Conservation (phyloP, 768 basidiomycete species). For the Amanita exitialis region DNA sequence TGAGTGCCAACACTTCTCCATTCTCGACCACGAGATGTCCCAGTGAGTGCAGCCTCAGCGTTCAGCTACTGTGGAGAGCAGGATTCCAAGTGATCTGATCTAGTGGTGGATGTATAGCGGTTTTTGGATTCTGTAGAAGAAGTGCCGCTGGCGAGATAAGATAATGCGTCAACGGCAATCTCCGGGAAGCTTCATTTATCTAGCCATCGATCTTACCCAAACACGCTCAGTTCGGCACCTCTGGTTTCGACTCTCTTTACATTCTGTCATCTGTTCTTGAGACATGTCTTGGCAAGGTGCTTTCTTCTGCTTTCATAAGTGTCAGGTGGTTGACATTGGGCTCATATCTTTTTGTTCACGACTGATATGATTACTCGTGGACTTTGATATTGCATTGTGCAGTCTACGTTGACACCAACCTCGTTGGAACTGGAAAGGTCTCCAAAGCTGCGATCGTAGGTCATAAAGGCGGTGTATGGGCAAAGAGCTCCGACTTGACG, state of each 20-base stretch:
- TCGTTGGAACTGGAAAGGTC: conserved; percentile 67
- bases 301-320: not conserved
- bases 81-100: no score
- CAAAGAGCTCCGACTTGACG: conserved; percentile 43
- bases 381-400: not conserved
- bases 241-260: not conserved
- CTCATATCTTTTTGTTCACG: not conserved
- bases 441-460: conserved; percentile 73
- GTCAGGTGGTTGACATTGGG: not conserved
- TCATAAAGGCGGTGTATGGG: conserved; percentile 71
- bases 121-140: no score
- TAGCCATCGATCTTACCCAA: not conserved
- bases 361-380: not conserved
- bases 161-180: not conserved
- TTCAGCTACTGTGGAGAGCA: no score
- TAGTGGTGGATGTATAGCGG: no score
- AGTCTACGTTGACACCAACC: conserved; percentile 80
- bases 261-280: not conserved
- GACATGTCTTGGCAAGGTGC: conserved; percentile 5
- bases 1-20: no score
- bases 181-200: not conserved
- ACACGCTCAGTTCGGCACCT: not conserved
- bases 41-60: no score
- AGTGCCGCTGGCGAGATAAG: not conserved
- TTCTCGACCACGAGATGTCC: no score